phyloP scores from a whole-genome alignment of 148 eudicot species.

The Oxyria digyna region DNA sequence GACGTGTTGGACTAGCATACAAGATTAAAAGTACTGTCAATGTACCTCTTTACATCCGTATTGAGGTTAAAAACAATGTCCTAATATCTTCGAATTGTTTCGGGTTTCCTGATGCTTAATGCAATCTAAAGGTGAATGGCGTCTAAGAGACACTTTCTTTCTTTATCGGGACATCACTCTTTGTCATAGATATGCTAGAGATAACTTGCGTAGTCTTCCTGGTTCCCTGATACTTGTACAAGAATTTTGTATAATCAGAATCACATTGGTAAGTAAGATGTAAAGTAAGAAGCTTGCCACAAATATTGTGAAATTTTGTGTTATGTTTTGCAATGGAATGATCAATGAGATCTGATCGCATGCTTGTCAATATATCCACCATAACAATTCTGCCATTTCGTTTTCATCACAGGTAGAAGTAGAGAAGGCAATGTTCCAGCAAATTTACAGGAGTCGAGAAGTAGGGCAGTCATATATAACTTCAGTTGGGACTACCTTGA shows the following conservation, averaged over 20 bases:
- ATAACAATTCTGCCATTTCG: no score
- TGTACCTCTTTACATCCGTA: neutral
- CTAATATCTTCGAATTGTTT: neutral
- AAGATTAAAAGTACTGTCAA: neutral
- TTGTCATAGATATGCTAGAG: no score
- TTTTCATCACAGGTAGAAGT: slow-evolving; percentile 27
- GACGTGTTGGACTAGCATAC: neutral
- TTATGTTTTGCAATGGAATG: no score
- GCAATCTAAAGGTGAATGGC: neutral
- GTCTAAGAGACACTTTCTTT: neutral
- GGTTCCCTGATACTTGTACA: no score
- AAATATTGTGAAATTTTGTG: no score
- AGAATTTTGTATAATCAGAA: neutral
- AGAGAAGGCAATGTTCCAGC: slow-evolving; percentile 48
- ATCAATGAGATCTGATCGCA: no score
- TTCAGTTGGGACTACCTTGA: slow-evolving; percentile 69
- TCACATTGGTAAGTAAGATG: no score
- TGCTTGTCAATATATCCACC: neutral
- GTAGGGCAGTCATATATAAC: slow-evolving; percentile 91
- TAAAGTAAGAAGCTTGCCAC: no score
- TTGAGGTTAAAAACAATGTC: neutral
- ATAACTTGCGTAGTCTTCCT: no score
- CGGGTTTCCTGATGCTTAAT: neutral
- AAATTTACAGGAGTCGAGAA: slow-evolving; percentile 84
- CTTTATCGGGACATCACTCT: neutral